A percentile compares a stretch with the other conserved stretches of the same genome.
Evolutionary conservation across 169 alveolate genomes (phyloP).

Genomic region (Eimeria acervulina): DNA sequence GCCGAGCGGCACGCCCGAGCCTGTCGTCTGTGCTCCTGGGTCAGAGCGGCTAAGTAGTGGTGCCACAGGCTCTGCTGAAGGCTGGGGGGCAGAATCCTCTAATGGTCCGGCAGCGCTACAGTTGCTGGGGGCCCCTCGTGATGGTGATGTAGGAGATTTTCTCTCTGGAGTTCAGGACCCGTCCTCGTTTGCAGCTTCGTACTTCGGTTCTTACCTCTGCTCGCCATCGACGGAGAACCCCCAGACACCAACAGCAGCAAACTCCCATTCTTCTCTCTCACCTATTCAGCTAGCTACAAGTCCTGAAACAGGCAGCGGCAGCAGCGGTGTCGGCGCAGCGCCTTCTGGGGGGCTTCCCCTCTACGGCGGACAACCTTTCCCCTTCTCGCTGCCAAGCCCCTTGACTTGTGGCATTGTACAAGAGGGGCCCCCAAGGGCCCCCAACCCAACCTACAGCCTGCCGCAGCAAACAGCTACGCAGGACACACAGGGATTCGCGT

Average conservation of each 20-base stretch:
- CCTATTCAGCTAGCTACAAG: not conserved
- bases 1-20: conserved; percentile 36
- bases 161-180: conserved; percentile 50
- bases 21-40: not conserved
- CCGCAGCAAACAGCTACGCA: conserved; percentile 30
- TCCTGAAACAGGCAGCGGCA: conserved; percentile 35
- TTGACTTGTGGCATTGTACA: not conserved
- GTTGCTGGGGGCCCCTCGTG: conserved; percentile 23
- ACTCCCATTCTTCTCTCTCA: not conserved
- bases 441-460: not conserved
- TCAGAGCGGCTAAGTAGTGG: not conserved
- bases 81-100: conserved; percentile 25
- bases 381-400: conserved; percentile 42
- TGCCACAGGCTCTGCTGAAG: conserved; percentile 33
- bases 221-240: conserved; percentile 25
- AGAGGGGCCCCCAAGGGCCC: not conserved
- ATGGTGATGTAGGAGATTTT: conserved; percentile 27
- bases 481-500: conserved; percentile 64
- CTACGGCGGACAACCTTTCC: conserved; percentile 3
- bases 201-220: conserved; percentile 13
- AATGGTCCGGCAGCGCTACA: not conserved
- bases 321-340: not conserved
- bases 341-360: conserved; percentile 36
- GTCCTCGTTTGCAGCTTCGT: conserved; percentile 27
- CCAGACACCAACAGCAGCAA: not conserved